A percentile compares a stretch with the other conserved stretches of the same genome.
These are phyloP conservation scores for Microascus cirrosus DNA, from an alignment of 2,329 filamentous ascomycete genomes.

Conservation along the genomic window DNA sequence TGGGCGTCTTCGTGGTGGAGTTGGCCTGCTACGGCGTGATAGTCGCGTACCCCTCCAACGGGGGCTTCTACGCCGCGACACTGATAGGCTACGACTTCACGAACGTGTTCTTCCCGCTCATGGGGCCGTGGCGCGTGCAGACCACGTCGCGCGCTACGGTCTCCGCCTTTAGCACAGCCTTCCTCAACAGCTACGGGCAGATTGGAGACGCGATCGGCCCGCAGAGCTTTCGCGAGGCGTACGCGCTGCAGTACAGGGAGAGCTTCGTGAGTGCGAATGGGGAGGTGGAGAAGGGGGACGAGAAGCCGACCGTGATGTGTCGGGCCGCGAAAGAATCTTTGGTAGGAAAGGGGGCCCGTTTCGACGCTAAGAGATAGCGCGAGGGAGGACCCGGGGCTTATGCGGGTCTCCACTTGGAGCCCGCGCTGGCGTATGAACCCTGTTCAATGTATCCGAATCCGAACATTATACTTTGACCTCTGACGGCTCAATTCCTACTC, in stretches of 20 bases:
- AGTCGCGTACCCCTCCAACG: conserved; percentile 30
- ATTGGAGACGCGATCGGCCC: conserved; percentile 35
- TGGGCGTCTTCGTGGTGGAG: conserved; percentile 29
- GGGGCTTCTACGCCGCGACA: conserved; percentile 33
- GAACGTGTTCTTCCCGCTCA: conserved; percentile 32
- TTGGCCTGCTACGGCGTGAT: conserved; percentile 32
- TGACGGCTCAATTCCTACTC: too few relatives aligned
- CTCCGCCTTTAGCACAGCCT: conserved; percentile 36
- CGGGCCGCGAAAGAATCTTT: too few relatives aligned
- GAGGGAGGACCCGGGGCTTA: too few relatives aligned
- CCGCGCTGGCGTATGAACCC: too few relatives aligned
- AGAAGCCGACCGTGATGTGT: too few relatives aligned
- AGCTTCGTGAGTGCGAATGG: conserved; percentile 32
- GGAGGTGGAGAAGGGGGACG: conserved; percentile 15
- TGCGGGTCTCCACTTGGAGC: too few relatives aligned
- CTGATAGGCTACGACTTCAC: conserved; percentile 29
- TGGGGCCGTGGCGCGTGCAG: conserved; percentile 41
- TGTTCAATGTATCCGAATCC: too few relatives aligned
- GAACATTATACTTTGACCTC: too few relatives aligned
- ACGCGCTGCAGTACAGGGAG: conserved; percentile 30
- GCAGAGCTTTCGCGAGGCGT: conserved; percentile 31
- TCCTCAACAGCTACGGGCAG: conserved; percentile 37
- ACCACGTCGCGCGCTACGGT: conserved; percentile 32
- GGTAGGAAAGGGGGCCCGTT: too few relatives aligned
- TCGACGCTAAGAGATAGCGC: too few relatives aligned